These are phyloP conservation scores for Pholiota microspora DNA, from an alignment of 768 basidiomycete genomes.

Conservation along the genomic window DNA sequence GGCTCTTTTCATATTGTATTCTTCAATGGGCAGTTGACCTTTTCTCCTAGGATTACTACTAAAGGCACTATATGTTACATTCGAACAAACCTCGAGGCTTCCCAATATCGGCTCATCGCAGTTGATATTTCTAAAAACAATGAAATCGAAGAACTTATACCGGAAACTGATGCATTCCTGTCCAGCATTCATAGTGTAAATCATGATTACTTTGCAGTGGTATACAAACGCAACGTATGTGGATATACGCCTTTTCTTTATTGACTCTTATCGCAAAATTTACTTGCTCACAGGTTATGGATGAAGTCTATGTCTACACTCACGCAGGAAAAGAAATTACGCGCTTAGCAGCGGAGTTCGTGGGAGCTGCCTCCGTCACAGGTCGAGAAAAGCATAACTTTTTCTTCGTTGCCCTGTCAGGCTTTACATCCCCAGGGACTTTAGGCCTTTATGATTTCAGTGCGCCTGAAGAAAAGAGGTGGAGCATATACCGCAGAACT, in stretches of 20 bases:
- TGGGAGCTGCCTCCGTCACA: constrained; percentile 59
- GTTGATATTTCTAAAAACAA: constrained; percentile 56
- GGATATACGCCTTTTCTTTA: neutral
- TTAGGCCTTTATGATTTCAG: constrained; percentile 64
- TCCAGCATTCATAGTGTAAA: constrained; percentile 46
- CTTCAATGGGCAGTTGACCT: constrained; percentile 3
- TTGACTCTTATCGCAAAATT: constrained; percentile 4
- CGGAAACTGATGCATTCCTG: constrained; percentile 65
- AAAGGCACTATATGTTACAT: constrained; percentile 63
- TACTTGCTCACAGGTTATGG: constrained; percentile 53
- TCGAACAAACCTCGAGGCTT: constrained; percentile 63
- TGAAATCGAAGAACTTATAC: constrained; percentile 57
- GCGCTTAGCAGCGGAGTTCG: constrained; percentile 62
- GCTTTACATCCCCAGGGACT: constrained; percentile 73
- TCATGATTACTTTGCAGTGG: constrained; percentile 53
- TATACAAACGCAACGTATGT: constrained; percentile 73
- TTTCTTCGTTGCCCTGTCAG: constrained; percentile 62
- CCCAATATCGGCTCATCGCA: constrained; percentile 63
- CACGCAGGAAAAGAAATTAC: constrained; percentile 48
- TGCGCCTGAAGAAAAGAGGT: constrained; percentile 45
- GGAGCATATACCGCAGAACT: constrained; percentile 58
- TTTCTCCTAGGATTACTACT: constrained; percentile 52
- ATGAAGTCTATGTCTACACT: constrained; percentile 74
- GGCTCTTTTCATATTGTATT: constrained; percentile 22
- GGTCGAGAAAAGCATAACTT: constrained; percentile 52